Base-by-base conservation (phyloP, 495 filamentous ascomycete genomes). In the Podospora conica region DNA sequence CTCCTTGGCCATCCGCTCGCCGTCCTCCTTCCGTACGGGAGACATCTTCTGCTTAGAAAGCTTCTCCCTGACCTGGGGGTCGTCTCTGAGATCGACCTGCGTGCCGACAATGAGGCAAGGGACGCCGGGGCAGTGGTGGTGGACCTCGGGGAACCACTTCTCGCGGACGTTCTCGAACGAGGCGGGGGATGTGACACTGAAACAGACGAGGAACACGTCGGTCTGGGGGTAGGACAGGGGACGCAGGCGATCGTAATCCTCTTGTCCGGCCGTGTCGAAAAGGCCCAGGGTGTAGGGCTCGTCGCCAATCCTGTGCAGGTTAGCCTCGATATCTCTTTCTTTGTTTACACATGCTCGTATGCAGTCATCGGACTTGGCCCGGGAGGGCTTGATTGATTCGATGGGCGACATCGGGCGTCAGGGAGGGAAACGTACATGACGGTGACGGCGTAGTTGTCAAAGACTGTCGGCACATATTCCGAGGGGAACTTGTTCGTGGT, bases 401-500 rank as follows among this genome's bases (percentile, higher is more conserved):
- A 31, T 20, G 57, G 60, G 29, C 48, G 23, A 53, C 29, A 10
- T 48, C 28, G 56, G 58, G 68, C 20, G 60, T 20, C 40, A 33
- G 31, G 33, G 25, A 40, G 29, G 68, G 66, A 55, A 60, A 90
- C 93, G 88, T 85, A 97, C 93, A 97, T 97, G 63, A 97, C 93
- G 55, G 95, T 98, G 74, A 98, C 95, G 20, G 95, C 95, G 88
- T 98, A 98, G 80, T 98, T 98, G 77, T 98, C 95, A 78, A 98
- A 98, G 31, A 98, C 95, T 22, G 95, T 98, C 23, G 95, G 95
- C 22, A 98, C 95, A 75, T 98, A 98, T 92, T 98, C 95, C 68
- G 93, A 97, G 10, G 95, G 95, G 81, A 98, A 98, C 71, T 98
- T 98, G 84, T 98, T 98, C 68, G 95, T 98, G 54, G 95, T 98